Conservation (phyloP, 805 yeast genomes). For the Candida arabinofermentans region DNA sequence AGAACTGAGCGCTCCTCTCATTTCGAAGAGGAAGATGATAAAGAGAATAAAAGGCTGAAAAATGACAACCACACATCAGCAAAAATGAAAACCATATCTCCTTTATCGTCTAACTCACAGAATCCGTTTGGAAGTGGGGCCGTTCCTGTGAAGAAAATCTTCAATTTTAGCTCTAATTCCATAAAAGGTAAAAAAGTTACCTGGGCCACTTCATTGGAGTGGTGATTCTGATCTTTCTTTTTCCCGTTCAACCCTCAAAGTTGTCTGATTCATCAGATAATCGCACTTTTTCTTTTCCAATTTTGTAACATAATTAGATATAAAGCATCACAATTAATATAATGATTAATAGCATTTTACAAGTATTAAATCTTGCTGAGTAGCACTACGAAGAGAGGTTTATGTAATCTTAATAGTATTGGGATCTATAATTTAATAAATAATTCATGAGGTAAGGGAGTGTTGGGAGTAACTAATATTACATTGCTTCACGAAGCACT, state of each 20-base stretch:
- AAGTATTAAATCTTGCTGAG: no score
- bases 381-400: no score
- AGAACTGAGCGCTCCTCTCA: slow-evolving; percentile 7
- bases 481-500: neutral
- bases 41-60: slow-evolving; percentile 22
- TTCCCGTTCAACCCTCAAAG: neutral
- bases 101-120: neutral
- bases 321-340: no score
- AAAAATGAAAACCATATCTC: slow-evolving; percentile 4
- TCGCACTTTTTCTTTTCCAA: no score
- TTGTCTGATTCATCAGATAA: no score
- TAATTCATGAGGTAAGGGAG: no score
- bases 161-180: neutral
- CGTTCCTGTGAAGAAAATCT: slow-evolving; percentile 1
- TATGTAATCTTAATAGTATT: no score
- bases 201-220: slow-evolving; percentile 30
- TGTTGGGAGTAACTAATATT: no score
- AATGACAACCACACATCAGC: slow-evolving; percentile 4
- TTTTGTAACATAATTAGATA: no score
- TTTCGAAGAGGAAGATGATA: slow-evolving; percentile 18
- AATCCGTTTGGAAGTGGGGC: neutral
- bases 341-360: no score
- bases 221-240: slow-evolving; percentile 16
- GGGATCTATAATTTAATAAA: no score
- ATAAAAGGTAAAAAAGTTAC: slow-evolving; percentile 19